Base-by-base conservation (phyloP, 2,329 filamentous ascomycete genomes). In the Colletotrichum lentis region DNA sequence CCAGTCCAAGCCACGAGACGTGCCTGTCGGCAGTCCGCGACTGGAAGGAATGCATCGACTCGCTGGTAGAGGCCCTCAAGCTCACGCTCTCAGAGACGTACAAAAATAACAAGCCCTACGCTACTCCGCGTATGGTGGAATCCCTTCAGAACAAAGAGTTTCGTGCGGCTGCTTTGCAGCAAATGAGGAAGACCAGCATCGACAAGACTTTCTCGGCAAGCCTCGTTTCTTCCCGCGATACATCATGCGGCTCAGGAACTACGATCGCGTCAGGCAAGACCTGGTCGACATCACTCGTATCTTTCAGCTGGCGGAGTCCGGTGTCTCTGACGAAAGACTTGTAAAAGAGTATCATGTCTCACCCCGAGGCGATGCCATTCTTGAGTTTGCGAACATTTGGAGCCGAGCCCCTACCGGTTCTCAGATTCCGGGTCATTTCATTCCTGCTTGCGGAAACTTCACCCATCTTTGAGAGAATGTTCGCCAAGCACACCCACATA, bases 391-490 rank as follows among this genome's bases (percentile, higher is more conserved):
- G 62, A 85, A 86, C 68, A 72, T 75, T 75, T 0, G 75, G 72
- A 1, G 74, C 75, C 8, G 78, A 80, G 46, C 69, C 67, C 18
- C 63, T 74, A 55, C 82, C 83, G 0, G 79, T 81, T 1, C 71
- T 84, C 12, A 79, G 83, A 6, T 87, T 86, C 62, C 79, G 83
- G 6, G 84, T 87, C 6, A 85, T 83, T 0, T 85, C 84, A 1
- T 78, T 82, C 69, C 79, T 84, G 73, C 74, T 86, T 16, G 79
- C 82, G 3, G 82, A 85, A 73, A 81, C 81, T 0, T 86, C 85
- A 14, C 82, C 84, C 7, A 78, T 86, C 4, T 87, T 87, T 69
- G 80, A 80, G 0, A 77, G 80, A 47, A 83, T 86, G 74, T 84
- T 87, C 20, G 71, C 75, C 1, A 75, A 75, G 0, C 73, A 75